Evolutionary conservation across 495 filamentous ascomycete species (phyloP), one percentile per base, ranked within the genome.

Genomic region (Xylaria palmicola): DNA sequence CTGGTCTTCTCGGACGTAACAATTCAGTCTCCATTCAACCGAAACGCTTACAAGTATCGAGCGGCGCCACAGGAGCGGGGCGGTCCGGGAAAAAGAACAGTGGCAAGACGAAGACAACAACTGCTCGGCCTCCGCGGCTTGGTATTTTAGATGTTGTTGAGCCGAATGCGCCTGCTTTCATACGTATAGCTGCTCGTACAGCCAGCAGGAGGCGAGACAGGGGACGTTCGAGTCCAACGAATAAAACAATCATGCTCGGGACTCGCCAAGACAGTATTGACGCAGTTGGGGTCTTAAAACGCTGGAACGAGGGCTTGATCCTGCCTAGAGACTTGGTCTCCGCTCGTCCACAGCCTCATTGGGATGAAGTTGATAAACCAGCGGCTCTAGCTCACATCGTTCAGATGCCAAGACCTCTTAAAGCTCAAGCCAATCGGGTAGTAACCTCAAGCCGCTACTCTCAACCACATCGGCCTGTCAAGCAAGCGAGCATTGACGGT

Each of bases 241-340:
- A 72, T 32, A 98, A 97, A 70, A 73, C 85, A 30, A 83, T 98
- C 50, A 76, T 84, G 32, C 71, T 98, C 6, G 87, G 85, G 34
- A 93, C 85, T 26, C 79, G 78, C 22, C 67, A 75, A 15, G 93
- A 97, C 65, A 96, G 90, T 6, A 73, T 85, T 22, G 94, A 97
- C 68, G 88, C 86, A 0, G 85, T 87, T 45, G 73, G 77, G 13
- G 78, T 85, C 12, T 74, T 98, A 48, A 77, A 75, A 20, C 81
- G 88, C 56, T 98, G 94, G 94, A 88, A 85, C 67, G 80, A 78
- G 60, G 92, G 93, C 6, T 85, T 72, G 39, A 86, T 93, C 47
- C 73, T 69, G 20, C 83, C 83, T 49, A 77, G 68, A 43, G 68
- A 75, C 37, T 60, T 65, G 17, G 59, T 68, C 30, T 64, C 65